Evolutionary conservation across 2,329 filamentous ascomycete genomes (phyloP).

Genomic region (Alternaria viburni): DNA sequence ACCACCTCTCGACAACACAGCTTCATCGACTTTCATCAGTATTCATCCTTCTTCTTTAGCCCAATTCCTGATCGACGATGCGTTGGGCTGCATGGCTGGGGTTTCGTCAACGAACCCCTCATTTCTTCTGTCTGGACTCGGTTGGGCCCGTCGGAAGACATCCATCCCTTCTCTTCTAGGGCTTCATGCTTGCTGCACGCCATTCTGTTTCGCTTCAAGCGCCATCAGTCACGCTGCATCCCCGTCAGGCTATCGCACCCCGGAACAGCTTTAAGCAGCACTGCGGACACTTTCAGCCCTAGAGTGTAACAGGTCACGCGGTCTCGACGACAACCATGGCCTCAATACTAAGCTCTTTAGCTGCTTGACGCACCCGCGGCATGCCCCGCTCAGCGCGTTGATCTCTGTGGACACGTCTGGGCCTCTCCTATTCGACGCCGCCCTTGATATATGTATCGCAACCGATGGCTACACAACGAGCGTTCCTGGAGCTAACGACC

Average conservation of each 20-base stretch:
- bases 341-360: constrained; percentile 29
- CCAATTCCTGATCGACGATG: constrained; percentile 27
- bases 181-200: constrained; percentile 44
- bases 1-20: constrained; percentile 32
- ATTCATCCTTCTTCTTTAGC: constrained; percentile 14
- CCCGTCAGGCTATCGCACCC: constrained; percentile 30
- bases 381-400: constrained; percentile 16
- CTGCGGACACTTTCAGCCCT: constrained; percentile 21
- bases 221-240: constrained; percentile 32
- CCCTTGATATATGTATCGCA: constrained; percentile 12
- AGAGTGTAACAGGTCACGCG: constrained; percentile 41
- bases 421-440: constrained; percentile 25
- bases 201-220: constrained; percentile 45
- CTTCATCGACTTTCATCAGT: constrained; percentile 28
- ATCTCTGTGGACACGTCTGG: constrained; percentile 28
- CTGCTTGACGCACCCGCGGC: constrained; percentile 21
- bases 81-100: constrained; percentile 21
- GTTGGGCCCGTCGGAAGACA: constrained; percentile 29
- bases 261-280: constrained; percentile 25
- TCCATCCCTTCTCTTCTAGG: constrained; percentile 30
- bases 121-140: constrained; percentile 35
- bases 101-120: constrained; percentile 32
- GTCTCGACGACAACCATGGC: constrained; percentile 28
- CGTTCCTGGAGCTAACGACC: constrained; percentile 37
- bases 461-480: constrained; percentile 16